A percentile compares a stretch with the other conserved stretches of the same genome.
Evolutionary conservation across 495 filamentous ascomycete genomes (phyloP).

Genomic region (Echria macrotheca): DNA sequence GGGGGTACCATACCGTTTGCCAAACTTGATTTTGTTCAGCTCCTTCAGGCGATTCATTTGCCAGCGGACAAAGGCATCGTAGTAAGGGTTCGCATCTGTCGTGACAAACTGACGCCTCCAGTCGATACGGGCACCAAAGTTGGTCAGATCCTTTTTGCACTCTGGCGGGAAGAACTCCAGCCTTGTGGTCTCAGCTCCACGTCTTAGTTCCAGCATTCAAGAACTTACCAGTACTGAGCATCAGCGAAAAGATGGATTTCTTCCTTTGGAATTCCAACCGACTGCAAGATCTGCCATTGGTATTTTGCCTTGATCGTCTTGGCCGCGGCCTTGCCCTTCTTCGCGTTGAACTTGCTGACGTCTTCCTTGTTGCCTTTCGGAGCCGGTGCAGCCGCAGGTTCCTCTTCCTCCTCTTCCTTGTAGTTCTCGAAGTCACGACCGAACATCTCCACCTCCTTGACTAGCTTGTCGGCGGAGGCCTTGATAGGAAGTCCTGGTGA

Average conservation of each 20-base stretch:
- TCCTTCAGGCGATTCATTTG: conserved; percentile 93
- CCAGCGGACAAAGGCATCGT: conserved; percentile 93
- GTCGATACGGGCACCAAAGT: conserved; percentile 80
- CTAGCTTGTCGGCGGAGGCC: conserved; percentile 91
- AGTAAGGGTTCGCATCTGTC: conserved; percentile 96
- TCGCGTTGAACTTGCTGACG: conserved; percentile 83
- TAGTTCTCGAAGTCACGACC: conserved; percentile 80
- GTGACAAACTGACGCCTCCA: conserved; percentile 91
- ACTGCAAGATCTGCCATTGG: conserved; percentile 55
- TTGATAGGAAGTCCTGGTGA: conserved; percentile 89
- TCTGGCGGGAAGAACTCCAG: conserved; percentile 74
- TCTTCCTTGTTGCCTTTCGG: conserved; percentile 52
- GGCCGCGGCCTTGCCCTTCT: conserved; percentile 89
- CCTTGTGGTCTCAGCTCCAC: conserved; percentile 63
- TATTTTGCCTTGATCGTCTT: conserved; percentile 83
- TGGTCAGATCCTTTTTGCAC: conserved; percentile 72
- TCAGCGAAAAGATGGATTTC: conserved; percentile 93
- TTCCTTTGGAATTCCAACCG: conserved; percentile 68
- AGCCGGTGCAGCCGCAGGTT: conserved; percentile 19
- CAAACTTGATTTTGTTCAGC: conserved; percentile 89
- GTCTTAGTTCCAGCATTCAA: background rate
- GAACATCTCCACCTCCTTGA: conserved; percentile 82
- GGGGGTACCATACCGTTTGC: conserved; percentile 86
- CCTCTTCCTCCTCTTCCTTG: conserved; percentile 51
- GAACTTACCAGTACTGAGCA: conserved; percentile 72